These are phyloP conservation scores for Syncephalastrum monosporum DNA, from an alignment of 371 early-diverging fungal genomes.

Conservation along the genomic window DNA sequence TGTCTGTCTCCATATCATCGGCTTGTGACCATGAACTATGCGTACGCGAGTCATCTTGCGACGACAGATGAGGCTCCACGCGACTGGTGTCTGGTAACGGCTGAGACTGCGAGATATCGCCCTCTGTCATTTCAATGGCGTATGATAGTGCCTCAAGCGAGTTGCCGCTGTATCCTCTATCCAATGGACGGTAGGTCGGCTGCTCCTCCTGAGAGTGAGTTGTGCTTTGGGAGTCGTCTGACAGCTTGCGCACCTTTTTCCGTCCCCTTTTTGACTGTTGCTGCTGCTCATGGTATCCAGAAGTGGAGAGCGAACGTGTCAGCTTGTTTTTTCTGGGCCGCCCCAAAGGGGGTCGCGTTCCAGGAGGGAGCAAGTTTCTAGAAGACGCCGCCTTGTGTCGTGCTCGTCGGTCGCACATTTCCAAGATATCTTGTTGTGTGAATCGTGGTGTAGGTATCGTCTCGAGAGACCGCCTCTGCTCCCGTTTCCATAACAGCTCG, in stretches of 20 bases:
- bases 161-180: background rate
- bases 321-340: no score
- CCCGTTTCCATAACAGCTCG: slow-evolving; percentile 35
- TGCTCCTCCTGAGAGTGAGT: background rate
- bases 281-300: background rate
- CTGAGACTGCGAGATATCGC: slow-evolving; percentile 17
- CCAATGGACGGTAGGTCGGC: background rate
- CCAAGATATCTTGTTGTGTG: slow-evolving; percentile 41
- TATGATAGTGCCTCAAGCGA: slow-evolving; percentile 35
- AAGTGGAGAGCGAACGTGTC: no score
- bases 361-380: no score
- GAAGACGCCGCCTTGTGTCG: no score
- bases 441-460: slow-evolving; percentile 40
- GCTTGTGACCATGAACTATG: no score
- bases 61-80: slow-evolving; percentile 21
- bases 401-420: slow-evolving; percentile 1
- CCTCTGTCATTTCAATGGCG: slow-evolving; percentile 41
- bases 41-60: no score
- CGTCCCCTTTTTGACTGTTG: background rate
- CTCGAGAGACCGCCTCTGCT: slow-evolving; percentile 25
- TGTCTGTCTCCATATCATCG: no score
- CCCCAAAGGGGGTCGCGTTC: no score
- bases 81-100: slow-evolving; percentile 25
- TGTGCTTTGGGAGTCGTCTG: background rate
- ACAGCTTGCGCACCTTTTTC: background rate